A percentile compares a stretch with the other conserved stretches of the same genome.
phyloP scores from a whole-genome alignment of 2,329 filamentous ascomycete genomes.

The Aspergillus awamori region DNA sequence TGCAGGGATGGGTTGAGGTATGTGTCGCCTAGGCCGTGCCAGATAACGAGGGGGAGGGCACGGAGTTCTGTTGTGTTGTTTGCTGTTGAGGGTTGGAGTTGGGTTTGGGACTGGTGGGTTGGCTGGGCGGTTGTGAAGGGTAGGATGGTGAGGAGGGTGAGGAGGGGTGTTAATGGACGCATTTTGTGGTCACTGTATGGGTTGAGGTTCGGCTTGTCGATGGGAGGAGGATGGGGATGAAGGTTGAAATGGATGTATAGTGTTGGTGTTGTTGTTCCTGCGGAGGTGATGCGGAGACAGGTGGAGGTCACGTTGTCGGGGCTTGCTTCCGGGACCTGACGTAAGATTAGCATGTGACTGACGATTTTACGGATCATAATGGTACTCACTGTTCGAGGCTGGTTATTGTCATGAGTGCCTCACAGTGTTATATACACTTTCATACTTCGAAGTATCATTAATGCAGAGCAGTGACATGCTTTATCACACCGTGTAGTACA shows the following conservation, averaged over 20 bases:
- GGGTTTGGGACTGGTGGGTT: neutral
- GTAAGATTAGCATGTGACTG: slow-evolving; percentile 18
- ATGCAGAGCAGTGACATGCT: neutral
- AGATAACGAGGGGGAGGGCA: slow-evolving; percentile 86
- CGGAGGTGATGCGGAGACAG: neutral
- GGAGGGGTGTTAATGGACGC: neutral
- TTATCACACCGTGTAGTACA: neutral
- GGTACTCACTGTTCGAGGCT: neutral
- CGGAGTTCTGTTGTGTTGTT: slow-evolving; percentile 29
- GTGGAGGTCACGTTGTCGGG: slow-evolving; percentile 10
- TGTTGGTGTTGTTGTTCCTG: too few relatives aligned
- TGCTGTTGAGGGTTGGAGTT: neutral
- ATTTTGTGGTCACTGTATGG: neutral
- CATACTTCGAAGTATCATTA: too few relatives aligned
- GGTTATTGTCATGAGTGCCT: neutral
- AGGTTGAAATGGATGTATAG: neutral
- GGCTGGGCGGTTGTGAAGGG: slow-evolving; percentile 26
- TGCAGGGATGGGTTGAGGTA: slow-evolving; percentile 76
- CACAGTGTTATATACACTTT: too few relatives aligned
- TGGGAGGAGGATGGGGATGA: neutral
- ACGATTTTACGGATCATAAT: neutral
- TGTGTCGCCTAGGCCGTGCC: slow-evolving; percentile 76
- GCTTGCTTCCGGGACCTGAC: neutral
- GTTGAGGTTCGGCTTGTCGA: neutral
- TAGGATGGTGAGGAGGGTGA: slow-evolving; percentile 13